Conservation (phyloP, 108 stramenopile species). For the Conticribra guillardii region DNA sequence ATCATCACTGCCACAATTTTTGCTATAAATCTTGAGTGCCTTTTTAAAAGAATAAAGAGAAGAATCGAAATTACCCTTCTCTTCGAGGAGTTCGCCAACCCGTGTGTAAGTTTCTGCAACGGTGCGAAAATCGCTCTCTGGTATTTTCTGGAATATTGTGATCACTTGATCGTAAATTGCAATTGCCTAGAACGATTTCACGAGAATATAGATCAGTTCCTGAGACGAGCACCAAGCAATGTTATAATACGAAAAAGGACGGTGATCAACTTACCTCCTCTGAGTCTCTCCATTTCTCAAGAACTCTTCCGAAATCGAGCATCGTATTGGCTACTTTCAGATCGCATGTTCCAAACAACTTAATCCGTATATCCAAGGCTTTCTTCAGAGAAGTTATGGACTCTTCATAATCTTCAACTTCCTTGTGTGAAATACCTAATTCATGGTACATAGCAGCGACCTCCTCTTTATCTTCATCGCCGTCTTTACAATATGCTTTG, state of each 20-base stretch:
- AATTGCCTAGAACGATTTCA: constrained; percentile 20
- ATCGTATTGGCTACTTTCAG: constrained; percentile 44
- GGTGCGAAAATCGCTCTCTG: constrained; percentile 15
- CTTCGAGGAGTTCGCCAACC: constrained; percentile 35
- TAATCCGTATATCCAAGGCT: constrained; percentile 41
- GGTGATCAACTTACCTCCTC: constrained; percentile 40
- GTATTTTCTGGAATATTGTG: constrained; percentile 25
- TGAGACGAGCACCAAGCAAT: too few species aligned
- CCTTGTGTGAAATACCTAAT: constrained; percentile 43
- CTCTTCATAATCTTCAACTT: constrained; percentile 39
- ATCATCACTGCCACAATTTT: constrained; percentile 57
- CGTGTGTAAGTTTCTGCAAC: constrained; percentile 27
- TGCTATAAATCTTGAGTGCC: constrained; percentile 64
- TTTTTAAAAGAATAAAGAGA: constrained; percentile 66
- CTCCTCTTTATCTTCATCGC: constrained; percentile 17
- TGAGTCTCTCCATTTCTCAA: constrained; percentile 38
- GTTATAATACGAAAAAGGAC: too few species aligned
- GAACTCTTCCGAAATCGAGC: constrained; percentile 37
- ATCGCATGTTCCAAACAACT: constrained; percentile 26
- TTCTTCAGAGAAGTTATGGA: constrained; percentile 36
- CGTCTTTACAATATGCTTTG: constrained; percentile 22
- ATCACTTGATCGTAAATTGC: constrained; percentile 41
- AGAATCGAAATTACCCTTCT: constrained; percentile 52
- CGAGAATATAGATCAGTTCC: background rate
- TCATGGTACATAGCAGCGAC: constrained; percentile 35